Base-by-base conservation (phyloP, 2,329 filamentous ascomycete species). In the Verticillium zaregamsianum region DNA sequence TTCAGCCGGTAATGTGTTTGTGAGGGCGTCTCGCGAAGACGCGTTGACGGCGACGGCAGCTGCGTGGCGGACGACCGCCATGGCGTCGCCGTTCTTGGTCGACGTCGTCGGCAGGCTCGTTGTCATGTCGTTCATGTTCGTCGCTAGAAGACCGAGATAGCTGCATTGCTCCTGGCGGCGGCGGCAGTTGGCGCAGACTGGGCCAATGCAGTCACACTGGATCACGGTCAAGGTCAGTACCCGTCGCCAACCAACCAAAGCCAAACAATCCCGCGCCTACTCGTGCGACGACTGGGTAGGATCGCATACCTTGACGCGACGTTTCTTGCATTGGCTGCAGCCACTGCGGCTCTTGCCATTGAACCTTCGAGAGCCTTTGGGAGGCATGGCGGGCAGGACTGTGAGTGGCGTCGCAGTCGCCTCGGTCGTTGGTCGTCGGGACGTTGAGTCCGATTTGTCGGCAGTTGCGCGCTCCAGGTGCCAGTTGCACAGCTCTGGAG, bases 301-400 rank as follows among this genome's bases (percentile, higher is more conserved):
- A 15, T 39, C 39, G 35, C 63, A 49, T 49, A 65, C 64, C 64
- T 65, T 65, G 23, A 65, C 62, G 35, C 64, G 62, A 17, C 64
- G 62, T 57, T 63, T 64, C 55, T 65, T 65, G 35, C 64, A 65
- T 58, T 65, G 62, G 39, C 60, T 57, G 56, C 64, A 64, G 39
- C 62, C 64, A 56, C 64, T 65, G 37, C 63, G 64, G 54, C 62
- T 64, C 62, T 65, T 65, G 37, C 62, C 62, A 23, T 65, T 62
- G 45, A 64, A 65, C 14, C 63, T 60, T 49, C 64, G 58, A 35
- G 64, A 64, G 40, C 64, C 64, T 32, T 64, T 65, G 55, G 62
- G 59, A 23, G 54, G 25, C 54, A 55, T 55, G 54, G 14, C 54
- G n/a, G 20, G 20, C 20, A 8, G 20, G 20, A 25, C 45, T 23